A percentile compares a stretch with the other conserved stretches of the same genome.
Evolutionary conservation across 2,329 filamentous ascomycete genomes (phyloP).

Genomic region (Drechslerella stenobrocha): DNA sequence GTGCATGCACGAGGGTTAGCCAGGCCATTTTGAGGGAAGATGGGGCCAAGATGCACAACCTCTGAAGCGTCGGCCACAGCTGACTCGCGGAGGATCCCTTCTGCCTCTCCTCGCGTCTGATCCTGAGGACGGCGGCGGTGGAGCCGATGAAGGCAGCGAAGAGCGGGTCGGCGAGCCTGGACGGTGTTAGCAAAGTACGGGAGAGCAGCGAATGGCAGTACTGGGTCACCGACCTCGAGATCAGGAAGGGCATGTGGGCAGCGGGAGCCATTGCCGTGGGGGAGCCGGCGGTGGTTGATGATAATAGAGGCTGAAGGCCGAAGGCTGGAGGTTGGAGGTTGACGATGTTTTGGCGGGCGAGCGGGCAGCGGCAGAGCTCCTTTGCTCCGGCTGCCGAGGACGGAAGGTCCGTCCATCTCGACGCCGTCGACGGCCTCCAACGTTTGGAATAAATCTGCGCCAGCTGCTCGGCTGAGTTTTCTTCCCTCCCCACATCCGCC

Average conservation of each 20-base stretch:
- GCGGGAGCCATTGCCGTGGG: constrained; percentile 14
- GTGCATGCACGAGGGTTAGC: not conserved
- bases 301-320: not conserved
- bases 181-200: too few species aligned
- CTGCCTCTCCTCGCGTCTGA: constrained; percentile 62
- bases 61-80: constrained; percentile 42
- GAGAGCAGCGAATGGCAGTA: not conserved
- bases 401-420: constrained; percentile 15
- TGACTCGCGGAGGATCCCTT: constrained; percentile 50
- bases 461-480: not conserved
- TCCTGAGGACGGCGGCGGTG: constrained; percentile 61
- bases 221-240: not conserved
- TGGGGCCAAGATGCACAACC: constrained; percentile 20
- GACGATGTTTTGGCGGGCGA: not conserved
- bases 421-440: not conserved
- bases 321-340: not conserved
- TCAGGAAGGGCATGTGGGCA: constrained; percentile 23
- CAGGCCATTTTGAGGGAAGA: not conserved
- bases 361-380: constrained; percentile 3
- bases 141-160: constrained; percentile 62
- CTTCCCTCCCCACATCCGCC: constrained; percentile 50
- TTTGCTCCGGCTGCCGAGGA: constrained; percentile 14
- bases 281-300: too few species aligned
- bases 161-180: constrained; percentile 61
- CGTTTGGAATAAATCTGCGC: not conserved